These are phyloP conservation scores for Camptophora hylomeconis DNA, from an alignment of 2,329 filamentous ascomycete species.

Conservation along the genomic window DNA sequence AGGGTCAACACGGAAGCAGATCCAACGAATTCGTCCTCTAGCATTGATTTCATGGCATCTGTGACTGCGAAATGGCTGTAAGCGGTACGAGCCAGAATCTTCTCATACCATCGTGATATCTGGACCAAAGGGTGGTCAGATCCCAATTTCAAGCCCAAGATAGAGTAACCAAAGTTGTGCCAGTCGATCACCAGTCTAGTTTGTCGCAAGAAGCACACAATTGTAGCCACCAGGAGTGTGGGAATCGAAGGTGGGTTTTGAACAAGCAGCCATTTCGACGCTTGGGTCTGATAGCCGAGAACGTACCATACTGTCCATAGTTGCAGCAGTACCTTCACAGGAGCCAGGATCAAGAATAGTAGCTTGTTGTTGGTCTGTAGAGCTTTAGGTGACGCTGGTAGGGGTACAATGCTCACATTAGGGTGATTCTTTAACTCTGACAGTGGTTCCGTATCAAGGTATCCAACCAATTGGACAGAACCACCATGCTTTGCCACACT, in stretches of 20 bases:
- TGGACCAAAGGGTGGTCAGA: constrained; percentile 59
- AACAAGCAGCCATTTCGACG: constrained; percentile 74
- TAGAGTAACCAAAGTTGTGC: constrained; percentile 98
- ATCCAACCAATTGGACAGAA: constrained; percentile 74
- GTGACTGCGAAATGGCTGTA: constrained; percentile 77
- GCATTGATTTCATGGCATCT: constrained; percentile 67
- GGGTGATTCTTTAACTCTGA: constrained; percentile 60
- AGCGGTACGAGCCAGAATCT: constrained; percentile 53
- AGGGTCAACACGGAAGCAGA: constrained; percentile 54
- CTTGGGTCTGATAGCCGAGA: constrained; percentile 60
- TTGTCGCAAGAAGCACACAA: constrained; percentile 63
- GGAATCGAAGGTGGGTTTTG: constrained; percentile 94
- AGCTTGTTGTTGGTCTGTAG: constrained; percentile 56
- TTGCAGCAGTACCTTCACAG: constrained; percentile 79
- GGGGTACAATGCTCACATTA: constrained; percentile 56
- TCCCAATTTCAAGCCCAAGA: constrained; percentile 58
- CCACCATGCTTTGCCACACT: constrained; percentile 77
- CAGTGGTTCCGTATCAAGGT: constrained; percentile 64
- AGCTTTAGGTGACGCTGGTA: constrained; percentile 53
- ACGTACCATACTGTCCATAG: constrained; percentile 56
- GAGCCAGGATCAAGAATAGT: constrained; percentile 65
- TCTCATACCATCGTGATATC: constrained; percentile 68
- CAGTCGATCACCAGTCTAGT: constrained; percentile 84
- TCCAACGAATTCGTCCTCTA: constrained; percentile 55
- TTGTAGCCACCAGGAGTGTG: constrained; percentile 61